A percentile compares a stretch with the other conserved stretches of the same genome.
Conservation (phyloP, 2,329 filamentous ascomycete genomes). For the Herpotrichia juniperi region DNA sequence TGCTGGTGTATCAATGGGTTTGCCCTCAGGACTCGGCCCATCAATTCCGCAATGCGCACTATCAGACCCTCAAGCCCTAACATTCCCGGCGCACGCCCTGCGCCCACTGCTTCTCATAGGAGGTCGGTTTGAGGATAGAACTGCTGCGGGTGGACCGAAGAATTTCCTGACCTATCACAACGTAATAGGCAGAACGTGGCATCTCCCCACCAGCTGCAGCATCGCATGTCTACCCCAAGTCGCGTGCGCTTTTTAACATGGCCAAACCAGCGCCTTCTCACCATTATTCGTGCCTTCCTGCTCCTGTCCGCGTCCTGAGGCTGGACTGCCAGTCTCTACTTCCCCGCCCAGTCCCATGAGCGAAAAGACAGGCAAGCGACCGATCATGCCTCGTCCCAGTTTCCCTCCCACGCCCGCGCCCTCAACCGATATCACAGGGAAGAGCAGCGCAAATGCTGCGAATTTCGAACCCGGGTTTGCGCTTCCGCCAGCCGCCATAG, state of each 20-base stretch:
- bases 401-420: conserved; percentile 79
- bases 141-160: too few relatives aligned
- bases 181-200: too few relatives aligned
- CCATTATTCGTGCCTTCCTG: background rate
- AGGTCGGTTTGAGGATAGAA: conserved; percentile 4
- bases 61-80: conserved; percentile 6
- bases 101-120: conserved; percentile 12
- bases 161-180: too few relatives aligned
- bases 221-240: background rate
- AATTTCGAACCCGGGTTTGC: conserved; percentile 73
- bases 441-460: conserved; percentile 67
- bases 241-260: conserved; percentile 14
- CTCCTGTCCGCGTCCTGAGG: conserved; percentile 2
- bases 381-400: conserved; percentile 68
- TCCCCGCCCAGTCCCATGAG: conserved; percentile 18
- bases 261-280: background rate
- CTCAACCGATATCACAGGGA: conserved; percentile 78
- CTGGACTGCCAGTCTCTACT: conserved; percentile 7
- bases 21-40: conserved; percentile 9
- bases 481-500: conserved; percentile 76
- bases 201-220: conserved; percentile 3
- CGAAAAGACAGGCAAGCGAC: conserved; percentile 13
- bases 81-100: conserved; percentile 10
- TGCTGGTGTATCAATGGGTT: background rate
- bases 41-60: background rate